Evolutionary conservation across 1,284 basidiomycete genomes (phyloP), one percentile per base, ranked within the genome.

Genomic region (Salmacisia buchloeana): DNA sequence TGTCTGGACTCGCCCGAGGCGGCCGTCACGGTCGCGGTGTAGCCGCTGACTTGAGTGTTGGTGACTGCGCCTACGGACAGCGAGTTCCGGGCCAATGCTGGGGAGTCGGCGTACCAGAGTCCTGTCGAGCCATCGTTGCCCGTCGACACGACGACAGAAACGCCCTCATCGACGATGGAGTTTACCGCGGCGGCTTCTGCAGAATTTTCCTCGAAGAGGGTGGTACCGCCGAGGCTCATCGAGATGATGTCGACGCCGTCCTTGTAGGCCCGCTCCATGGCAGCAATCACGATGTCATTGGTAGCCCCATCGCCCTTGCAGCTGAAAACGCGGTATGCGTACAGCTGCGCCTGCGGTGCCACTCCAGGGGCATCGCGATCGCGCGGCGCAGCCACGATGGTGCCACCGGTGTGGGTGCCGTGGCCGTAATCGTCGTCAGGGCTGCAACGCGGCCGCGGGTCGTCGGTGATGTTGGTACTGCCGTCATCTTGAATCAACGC

Each of bases 391-490:
- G 85, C 85, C 18, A 83, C 87, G 58, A 89, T 85, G 69, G 87
- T 87, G 58, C 87, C 87, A 54, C 84, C 84, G 34, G 87, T 85
- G 73, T 87, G 85, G 1, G 87, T 86, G 13, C 87, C 72, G 63
- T 73, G 73, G 27, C 68, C 68, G 34, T 36, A 83, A 39, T 77
- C 71, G 63, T 81, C 80, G 41, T 79, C 75, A 36, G 81, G 81
- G 61, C 81, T 79, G 23, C 63, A 60, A 61, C 79, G 78, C 2
- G 81, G 78, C 9, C 75, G 69, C 27, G 81, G 80, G 15, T 65
- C 66, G 59, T 72, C 68, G 63, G 61, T 65, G 15, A 80, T 81
- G 61, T 78, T 71, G 60, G n/a, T n/a, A n/a, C n/a, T n/a, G n/a
- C n/a, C n/a, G n/a, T n/a, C n/a, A n/a, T n/a, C n/a, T n/a, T n/a